Percentiles rank a stretch among this genome's conserved stretches.
Evolutionary conservation across 306 rosid species (phyloP).

Genomic region (Rosa multiflora): DNA sequence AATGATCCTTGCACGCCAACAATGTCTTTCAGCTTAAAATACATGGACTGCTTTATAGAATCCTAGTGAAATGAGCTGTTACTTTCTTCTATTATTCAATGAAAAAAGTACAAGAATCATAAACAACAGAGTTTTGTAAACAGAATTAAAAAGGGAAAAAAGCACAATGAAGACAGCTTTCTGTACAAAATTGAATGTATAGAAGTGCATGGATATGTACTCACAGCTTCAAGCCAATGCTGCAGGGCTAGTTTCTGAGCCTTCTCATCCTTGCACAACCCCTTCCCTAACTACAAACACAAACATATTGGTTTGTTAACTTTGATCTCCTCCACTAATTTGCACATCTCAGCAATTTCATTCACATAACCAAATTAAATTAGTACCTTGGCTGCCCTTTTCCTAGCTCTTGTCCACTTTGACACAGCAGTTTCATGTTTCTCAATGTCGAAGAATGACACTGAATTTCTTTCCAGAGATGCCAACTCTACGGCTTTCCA

Average conservation of each 20-base stretch:
- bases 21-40: not conserved
- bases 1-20: not conserved
- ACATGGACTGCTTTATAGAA: not conserved
- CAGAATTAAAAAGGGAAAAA: not conserved
- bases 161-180: not conserved
- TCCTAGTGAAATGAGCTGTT: not conserved
- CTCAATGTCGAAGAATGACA: slow-evolving; percentile 44
- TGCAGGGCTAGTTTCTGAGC: slow-evolving; percentile 54
- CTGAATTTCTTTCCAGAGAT: slow-evolving; percentile 43
- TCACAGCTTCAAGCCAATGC: slow-evolving; percentile 64
- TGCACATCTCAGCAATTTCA: not conserved
- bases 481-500: slow-evolving; percentile 57
- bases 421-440: slow-evolving; percentile 47
- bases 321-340: not conserved
- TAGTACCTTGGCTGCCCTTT: slow-evolving; percentile 50
- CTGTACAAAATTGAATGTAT: not conserved
- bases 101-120: not conserved
- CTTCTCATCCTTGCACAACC: slow-evolving; percentile 47
- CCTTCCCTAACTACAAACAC: slow-evolving; percentile 46
- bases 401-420: slow-evolving; percentile 46
- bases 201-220: not conserved
- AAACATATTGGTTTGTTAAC: not conserved
- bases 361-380: not conserved
- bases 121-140: not conserved
- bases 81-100: not conserved